These are phyloP conservation scores for Trichoderma atrobrunneum DNA, from an alignment of 2,329 filamentous ascomycete species.

Conservation along the genomic window DNA sequence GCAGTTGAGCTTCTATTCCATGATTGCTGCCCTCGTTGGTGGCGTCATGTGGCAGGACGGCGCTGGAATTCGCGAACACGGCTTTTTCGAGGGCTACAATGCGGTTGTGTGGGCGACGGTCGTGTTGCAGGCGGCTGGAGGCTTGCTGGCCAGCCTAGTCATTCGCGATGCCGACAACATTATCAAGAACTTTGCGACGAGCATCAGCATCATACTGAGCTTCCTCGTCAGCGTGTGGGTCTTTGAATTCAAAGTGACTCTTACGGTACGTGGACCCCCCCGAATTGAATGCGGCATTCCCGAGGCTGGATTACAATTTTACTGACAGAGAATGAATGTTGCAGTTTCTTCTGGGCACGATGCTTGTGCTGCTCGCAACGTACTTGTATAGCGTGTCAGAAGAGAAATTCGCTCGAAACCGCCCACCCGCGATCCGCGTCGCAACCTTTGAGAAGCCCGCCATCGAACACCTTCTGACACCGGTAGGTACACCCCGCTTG, in stretches of 20 bases:
- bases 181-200: conserved; percentile 89
- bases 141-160: conserved; percentile 62
- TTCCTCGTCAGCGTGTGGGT: conserved; percentile 82
- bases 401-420: conserved; percentile 40
- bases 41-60: conserved; percentile 88
- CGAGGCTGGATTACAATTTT: not conserved
- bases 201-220: conserved; percentile 85
- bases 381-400: conserved; percentile 78
- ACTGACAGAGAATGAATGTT: not conserved
- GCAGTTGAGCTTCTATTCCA: conserved; percentile 88
- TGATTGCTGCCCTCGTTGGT: conserved; percentile 83
- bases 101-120: conserved; percentile 86
- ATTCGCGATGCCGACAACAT: conserved; percentile 61
- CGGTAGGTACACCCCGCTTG: conserved; percentile 31
- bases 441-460: conserved; percentile 74
- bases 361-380: conserved; percentile 74
- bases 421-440: conserved; percentile 65
- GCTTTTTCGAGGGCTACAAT: conserved; percentile 95
- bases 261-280: conserved; percentile 55
- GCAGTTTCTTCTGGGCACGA: conserved; percentile 79
- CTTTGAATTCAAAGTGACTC: conserved; percentile 74
- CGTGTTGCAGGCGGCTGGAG: conserved; percentile 76
- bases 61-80: conserved; percentile 73
- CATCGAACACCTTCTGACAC: conserved; percentile 49
- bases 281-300: too few species aligned